phyloP scores from a whole-genome alignment of 768 basidiomycete species.

The Pulveroboletus frians region DNA sequence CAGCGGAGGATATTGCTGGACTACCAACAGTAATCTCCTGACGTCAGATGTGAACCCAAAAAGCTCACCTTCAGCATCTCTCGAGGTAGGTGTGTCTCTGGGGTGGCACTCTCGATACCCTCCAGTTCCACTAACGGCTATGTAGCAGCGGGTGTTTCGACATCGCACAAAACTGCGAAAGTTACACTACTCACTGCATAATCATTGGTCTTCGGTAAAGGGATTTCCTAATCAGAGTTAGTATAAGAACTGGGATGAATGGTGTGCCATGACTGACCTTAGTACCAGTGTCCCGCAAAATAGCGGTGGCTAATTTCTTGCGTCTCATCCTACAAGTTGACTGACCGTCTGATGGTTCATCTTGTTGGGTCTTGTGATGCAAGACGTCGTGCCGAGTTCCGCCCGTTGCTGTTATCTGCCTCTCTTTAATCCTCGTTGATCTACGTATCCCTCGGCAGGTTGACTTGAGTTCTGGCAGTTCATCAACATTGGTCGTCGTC shows the following conservation, averaged over 20 bases:
- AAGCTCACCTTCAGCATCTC: slow-evolving; percentile 12
- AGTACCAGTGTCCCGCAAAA: neutral
- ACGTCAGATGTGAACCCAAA: neutral
- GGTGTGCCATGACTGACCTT: neutral
- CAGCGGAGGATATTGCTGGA: neutral
- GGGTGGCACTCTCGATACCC: neutral
- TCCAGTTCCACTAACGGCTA: neutral
- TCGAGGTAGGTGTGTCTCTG: neutral
- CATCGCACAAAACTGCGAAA: neutral
- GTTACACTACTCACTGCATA: slow-evolving; percentile 8
- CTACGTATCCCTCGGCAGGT: slow-evolving; percentile 10
- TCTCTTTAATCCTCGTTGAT: slow-evolving; percentile 16
- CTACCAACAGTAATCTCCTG: slow-evolving; percentile 6
- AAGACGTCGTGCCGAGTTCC: slow-evolving; percentile 19
- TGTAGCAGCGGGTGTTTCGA: neutral
- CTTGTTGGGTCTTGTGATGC: slow-evolving; percentile 21
- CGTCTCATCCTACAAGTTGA: neutral
- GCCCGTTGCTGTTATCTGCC: neutral
- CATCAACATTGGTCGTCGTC: slow-evolving; percentile 29
- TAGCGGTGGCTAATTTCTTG: neutral
- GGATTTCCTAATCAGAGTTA: neutral
- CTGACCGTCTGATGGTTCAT: slow-evolving; percentile 2
- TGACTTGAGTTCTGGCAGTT: slow-evolving; percentile 21
- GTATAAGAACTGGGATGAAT: neutral
- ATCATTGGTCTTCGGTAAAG: neutral